These are phyloP conservation scores for Amyloporia xantha DNA, from an alignment of 768 basidiomycete genomes.

Conservation along the genomic window DNA sequence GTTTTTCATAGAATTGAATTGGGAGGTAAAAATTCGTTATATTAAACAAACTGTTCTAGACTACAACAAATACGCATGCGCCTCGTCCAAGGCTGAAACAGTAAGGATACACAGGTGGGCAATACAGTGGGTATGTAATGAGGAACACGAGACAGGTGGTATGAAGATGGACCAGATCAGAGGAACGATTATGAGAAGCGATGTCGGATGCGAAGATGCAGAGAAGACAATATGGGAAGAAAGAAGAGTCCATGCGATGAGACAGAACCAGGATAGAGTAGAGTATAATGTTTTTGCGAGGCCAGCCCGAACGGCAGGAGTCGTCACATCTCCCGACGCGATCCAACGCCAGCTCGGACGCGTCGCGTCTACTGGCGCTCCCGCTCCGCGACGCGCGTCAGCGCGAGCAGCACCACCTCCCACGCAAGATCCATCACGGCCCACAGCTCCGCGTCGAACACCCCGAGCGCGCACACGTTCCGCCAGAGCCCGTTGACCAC, in stretches of 20 bases:
- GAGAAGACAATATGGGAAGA: no score
- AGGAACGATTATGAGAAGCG: no score
- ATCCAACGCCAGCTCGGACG: background rate
- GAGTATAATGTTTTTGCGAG: background rate
- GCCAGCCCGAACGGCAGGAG: background rate
- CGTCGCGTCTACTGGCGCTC: background rate
- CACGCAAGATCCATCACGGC: constrained; percentile 43
- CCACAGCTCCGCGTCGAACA: constrained; percentile 42
- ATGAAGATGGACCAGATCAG: background rate
- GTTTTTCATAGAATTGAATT: no score
- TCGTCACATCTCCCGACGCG: background rate
- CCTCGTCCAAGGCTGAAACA: no score
- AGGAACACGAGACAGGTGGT: background rate
- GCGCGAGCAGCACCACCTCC: constrained; percentile 38
- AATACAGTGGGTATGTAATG: constrained; percentile 16
- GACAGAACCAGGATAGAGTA: no score
- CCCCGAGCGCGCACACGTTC: constrained; percentile 43
- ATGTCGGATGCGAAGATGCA: no score
- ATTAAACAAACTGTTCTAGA: no score
- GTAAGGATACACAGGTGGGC: constrained; percentile 17
- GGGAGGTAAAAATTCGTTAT: no score
- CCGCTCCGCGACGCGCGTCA: constrained; percentile 24
- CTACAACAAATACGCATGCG: no score
- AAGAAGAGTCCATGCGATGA: no score
- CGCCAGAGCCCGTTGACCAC: constrained; percentile 43